Conservation (phyloP, 495 filamentous ascomycete genomes). For the Penicillium dipodomyicola region DNA sequence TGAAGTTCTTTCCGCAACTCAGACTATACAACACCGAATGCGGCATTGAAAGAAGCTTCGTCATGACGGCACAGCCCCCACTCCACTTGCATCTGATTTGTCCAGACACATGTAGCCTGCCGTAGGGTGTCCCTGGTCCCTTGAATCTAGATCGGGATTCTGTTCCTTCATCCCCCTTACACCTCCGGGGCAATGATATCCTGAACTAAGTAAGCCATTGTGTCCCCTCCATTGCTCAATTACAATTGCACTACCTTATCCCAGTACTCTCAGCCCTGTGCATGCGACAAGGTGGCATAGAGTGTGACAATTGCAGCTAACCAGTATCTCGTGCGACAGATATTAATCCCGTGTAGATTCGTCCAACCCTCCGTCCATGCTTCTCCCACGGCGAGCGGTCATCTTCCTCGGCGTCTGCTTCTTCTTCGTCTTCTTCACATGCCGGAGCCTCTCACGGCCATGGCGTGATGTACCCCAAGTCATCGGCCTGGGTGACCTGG, state of each 20-base stretch:
- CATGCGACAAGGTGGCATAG: neutral
- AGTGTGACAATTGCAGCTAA: neutral
- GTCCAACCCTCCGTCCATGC: conserved; percentile 29
- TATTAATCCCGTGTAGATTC: conserved; percentile 12
- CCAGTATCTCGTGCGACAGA: conserved; percentile 18
- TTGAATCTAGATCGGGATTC: conserved; percentile 1
- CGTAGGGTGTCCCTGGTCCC: neutral
- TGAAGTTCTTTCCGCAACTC: neutral
- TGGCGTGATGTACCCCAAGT: conserved; percentile 37
- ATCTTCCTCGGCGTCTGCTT: conserved; percentile 41
- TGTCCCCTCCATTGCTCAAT: neutral
- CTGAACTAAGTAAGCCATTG: conserved; percentile 5
- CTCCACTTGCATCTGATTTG: conserved; percentile 6
- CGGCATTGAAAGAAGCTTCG: conserved; percentile 3
- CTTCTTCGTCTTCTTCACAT: conserved; percentile 31
- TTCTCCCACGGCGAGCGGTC: conserved; percentile 38
- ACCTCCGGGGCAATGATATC: conserved; percentile 2
- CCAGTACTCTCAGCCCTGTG: neutral
- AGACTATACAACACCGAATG: neutral
- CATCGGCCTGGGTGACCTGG: conserved; percentile 38
- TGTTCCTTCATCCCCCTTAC: neutral
- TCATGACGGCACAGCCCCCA: neutral
- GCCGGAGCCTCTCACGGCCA: conserved; percentile 34
- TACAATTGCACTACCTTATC: neutral
- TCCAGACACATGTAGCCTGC: neutral